Evolutionary conservation across 1,139 yeast genomes (phyloP).

Genomic region (Suhomyces bolitotheri): DNA sequence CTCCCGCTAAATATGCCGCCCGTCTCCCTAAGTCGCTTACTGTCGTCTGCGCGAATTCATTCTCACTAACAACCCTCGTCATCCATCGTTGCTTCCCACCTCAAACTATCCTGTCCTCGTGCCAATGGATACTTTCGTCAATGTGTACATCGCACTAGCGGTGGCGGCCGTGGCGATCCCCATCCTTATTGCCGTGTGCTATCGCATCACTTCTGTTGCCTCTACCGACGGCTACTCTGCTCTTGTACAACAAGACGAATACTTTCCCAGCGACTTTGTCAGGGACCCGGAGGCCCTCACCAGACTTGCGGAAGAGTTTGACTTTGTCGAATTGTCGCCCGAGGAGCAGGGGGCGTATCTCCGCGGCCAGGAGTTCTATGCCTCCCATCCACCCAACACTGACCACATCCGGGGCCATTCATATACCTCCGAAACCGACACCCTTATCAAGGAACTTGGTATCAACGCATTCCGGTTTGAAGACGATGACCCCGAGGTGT

Average conservation of each 20-base stretch:
- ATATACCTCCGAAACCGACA: constrained; percentile 30
- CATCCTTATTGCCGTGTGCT: constrained; percentile 7
- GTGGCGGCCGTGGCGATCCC: neutral
- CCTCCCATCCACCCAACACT: constrained; percentile 34
- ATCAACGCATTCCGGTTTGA: constrained; percentile 45
- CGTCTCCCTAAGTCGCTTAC: no score
- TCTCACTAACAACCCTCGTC: no score
- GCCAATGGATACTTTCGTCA: neutral
- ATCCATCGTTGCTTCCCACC: no score
- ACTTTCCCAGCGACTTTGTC: constrained; percentile 40
- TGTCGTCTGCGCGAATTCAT: no score
- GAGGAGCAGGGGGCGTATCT: constrained; percentile 44
- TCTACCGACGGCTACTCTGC: constrained; percentile 14
- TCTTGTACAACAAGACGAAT: constrained; percentile 14
- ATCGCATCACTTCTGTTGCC: constrained; percentile 7
- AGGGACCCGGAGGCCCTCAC: constrained; percentile 44
- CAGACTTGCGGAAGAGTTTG: constrained; percentile 40
- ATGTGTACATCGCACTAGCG: constrained; percentile 1
- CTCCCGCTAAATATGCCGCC: no score
- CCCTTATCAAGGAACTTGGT: constrained; percentile 39
- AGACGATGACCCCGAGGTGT: constrained; percentile 30
- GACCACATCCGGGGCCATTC: constrained; percentile 36
- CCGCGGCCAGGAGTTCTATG: constrained; percentile 38
- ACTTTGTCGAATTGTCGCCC: constrained; percentile 40
- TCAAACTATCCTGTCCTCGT: no score